A percentile compares a stretch with the other conserved stretches of the same genome.
Conservation (phyloP, 108 stramenopile species). For the Fistulifera solaris region DNA sequence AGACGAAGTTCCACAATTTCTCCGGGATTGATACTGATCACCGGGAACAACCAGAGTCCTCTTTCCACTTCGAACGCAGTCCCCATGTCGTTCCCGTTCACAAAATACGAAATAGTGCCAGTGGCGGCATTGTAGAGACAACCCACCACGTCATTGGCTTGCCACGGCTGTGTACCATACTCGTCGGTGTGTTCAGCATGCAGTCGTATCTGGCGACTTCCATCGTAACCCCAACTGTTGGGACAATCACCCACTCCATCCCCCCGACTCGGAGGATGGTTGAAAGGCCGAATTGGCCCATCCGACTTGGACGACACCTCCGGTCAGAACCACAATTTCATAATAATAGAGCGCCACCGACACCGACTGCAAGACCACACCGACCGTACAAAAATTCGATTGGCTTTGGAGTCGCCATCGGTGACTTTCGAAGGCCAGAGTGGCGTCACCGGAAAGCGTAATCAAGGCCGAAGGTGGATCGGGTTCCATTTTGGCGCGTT, state of each 20-base stretch:
- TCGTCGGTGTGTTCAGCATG: conserved; percentile 44
- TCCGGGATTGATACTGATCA: conserved; percentile 60
- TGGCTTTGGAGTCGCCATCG: conserved; percentile 52
- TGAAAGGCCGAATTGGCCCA: conserved; percentile 51
- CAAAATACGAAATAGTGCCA: conserved; percentile 44
- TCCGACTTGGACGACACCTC: conserved; percentile 73
- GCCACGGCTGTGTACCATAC: conserved; percentile 42
- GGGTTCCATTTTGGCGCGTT: conserved; percentile 5
- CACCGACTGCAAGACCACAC: conserved; percentile 29
- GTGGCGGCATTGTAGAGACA: conserved; percentile 28
- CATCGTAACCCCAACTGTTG: conserved; percentile 63
- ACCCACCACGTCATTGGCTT: conserved; percentile 62
- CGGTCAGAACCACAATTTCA: conserved; percentile 62
- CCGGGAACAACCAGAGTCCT: conserved; percentile 36
- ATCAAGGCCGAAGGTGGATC: conserved; percentile 37
- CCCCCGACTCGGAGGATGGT: conserved; percentile 67
- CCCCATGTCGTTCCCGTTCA: conserved; percentile 66
- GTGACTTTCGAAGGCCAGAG: conserved; percentile 24
- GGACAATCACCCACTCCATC: conserved; percentile 81
- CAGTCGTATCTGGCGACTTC: conserved; percentile 56
- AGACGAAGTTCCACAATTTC: conserved; percentile 59
- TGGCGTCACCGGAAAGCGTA: conserved; percentile 58
- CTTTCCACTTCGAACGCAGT: conserved; percentile 30
- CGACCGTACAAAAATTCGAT: conserved; percentile 78
- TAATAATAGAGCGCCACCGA: conserved; percentile 29